A percentile compares a stretch with the other conserved stretches of the same genome.
These are phyloP conservation scores for Dalbergia cultrata DNA, from an alignment of 306 rosid species.

Conservation along the genomic window DNA sequence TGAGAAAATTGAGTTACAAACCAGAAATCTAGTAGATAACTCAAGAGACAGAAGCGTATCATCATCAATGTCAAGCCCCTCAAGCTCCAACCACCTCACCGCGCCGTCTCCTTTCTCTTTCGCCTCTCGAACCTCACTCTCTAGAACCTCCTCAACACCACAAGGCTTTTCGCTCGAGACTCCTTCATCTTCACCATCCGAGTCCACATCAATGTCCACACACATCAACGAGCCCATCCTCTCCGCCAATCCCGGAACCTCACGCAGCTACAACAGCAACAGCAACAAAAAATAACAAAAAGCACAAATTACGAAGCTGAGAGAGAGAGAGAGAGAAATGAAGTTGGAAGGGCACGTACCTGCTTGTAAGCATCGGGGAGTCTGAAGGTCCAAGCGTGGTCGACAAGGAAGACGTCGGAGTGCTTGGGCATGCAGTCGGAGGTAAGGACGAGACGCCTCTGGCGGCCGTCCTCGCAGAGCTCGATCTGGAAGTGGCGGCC, in stretches of 20 bases:
- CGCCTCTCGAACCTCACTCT: slow-evolving; percentile 62
- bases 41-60: slow-evolving; percentile 67
- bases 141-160: slow-evolving; percentile 58
- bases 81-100: slow-evolving; percentile 93
- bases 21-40: slow-evolving; percentile 75
- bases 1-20: slow-evolving; percentile 35
- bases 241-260: slow-evolving; percentile 90
- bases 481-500: slow-evolving; percentile 82
- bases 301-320: not conserved
- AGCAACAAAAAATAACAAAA: not conserved
- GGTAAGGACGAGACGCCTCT: slow-evolving; percentile 71
- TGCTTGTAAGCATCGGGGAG: slow-evolving; percentile 87
- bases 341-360: slow-evolving; percentile 48
- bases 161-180: slow-evolving; percentile 40
- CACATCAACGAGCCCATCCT: slow-evolving; percentile 94
- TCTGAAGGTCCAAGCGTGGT: slow-evolving; percentile 98
- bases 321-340: not conserved
- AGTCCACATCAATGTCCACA: slow-evolving; percentile 62
- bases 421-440: slow-evolving; percentile 63
- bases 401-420: slow-evolving; percentile 83
- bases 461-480: slow-evolving; percentile 66
- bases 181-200: slow-evolving; percentile 60
- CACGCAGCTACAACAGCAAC: slow-evolving; percentile 62
- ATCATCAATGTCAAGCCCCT: slow-evolving; percentile 77
- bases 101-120: slow-evolving; percentile 58